phyloP scores from a whole-genome alignment of 768 basidiomycete genomes.

The Termitomyces heimii region DNA sequence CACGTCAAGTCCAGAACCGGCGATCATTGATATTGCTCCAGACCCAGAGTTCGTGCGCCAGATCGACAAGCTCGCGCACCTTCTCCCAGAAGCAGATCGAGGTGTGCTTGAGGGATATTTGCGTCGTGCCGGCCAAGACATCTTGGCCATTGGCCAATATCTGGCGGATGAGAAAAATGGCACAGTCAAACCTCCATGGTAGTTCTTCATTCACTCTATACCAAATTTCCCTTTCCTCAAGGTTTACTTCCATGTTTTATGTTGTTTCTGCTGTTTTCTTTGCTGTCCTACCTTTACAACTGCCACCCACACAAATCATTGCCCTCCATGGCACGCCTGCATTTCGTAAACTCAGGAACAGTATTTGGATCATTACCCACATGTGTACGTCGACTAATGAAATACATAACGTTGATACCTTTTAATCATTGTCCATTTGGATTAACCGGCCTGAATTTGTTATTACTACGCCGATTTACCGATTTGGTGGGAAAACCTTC shows the following conservation, averaged over 20 bases:
- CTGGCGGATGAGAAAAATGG: constrained; percentile 82
- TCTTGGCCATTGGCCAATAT: constrained; percentile 82
- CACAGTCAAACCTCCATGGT: constrained; percentile 27
- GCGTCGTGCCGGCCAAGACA: constrained; percentile 69
- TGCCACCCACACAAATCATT: not conserved
- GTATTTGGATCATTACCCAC: not conserved
- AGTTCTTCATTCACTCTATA: constrained; percentile 18
- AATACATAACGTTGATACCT: not conserved
- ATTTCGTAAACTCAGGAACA: not conserved
- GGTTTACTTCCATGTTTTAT: constrained; percentile 4
- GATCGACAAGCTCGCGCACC: constrained; percentile 63
- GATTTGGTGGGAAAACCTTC: constrained; percentile 4
- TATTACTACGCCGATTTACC: constrained; percentile 7
- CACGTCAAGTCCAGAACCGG: constrained; percentile 17
- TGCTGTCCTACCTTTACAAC: not conserved
- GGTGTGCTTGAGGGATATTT: constrained; percentile 65
- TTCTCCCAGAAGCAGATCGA: constrained; percentile 71
- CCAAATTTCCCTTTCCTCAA: not conserved
- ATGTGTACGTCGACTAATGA: constrained; percentile 4
- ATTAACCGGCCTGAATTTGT: constrained; percentile 15
- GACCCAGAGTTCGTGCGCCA: constrained; percentile 57
- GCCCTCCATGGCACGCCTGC: not conserved
- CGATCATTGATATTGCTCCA: constrained; percentile 28
- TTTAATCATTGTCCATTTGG: constrained; percentile 7
- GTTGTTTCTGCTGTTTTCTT: not conserved